These are phyloP conservation scores for Cicer judaicum DNA, from an alignment of 306 rosid species.

Conservation along the genomic window DNA sequence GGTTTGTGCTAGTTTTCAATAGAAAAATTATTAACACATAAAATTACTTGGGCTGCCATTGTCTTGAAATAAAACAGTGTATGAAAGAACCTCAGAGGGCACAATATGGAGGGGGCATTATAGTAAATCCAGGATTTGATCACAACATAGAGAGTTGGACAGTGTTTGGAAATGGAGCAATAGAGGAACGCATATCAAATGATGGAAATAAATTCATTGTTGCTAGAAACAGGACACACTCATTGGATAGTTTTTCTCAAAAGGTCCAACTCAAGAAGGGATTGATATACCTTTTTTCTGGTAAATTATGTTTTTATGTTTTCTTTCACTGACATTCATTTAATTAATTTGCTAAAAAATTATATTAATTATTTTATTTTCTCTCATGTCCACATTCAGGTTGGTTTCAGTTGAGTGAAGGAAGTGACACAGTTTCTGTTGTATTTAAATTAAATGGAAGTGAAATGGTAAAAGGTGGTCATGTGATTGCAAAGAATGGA, in stretches of 20 bases:
- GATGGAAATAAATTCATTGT: conserved; percentile 71
- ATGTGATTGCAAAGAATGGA: conserved; percentile 58
- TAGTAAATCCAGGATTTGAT: conserved; percentile 77
- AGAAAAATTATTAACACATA: neutral
- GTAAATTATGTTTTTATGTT: conserved; percentile 44
- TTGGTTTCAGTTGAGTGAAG: conserved; percentile 76
- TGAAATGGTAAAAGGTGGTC: conserved; percentile 54
- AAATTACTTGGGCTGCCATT: conserved; percentile 22
- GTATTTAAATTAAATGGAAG: conserved; percentile 52
- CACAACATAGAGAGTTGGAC: conserved; percentile 65
- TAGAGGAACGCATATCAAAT: conserved; percentile 55
- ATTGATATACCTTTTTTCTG: conserved; percentile 62
- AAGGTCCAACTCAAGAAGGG: conserved; percentile 64
- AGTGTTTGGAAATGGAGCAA: conserved; percentile 59
- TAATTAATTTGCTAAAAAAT: too few species aligned
- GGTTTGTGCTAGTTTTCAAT: conserved; percentile 3
- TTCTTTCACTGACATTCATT: neutral
- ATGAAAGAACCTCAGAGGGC: conserved; percentile 57
- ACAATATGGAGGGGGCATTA: conserved; percentile 78
- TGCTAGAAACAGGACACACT: conserved; percentile 52
- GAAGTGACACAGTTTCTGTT: conserved; percentile 60
- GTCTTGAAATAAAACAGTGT: conserved; percentile 62
- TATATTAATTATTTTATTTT: neutral
- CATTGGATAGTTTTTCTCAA: conserved; percentile 67
- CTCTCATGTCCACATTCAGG: conserved; percentile 46